Conservation (phyloP, 2,329 filamentous ascomycete genomes). For the Leptographium galeiforme region DNA sequence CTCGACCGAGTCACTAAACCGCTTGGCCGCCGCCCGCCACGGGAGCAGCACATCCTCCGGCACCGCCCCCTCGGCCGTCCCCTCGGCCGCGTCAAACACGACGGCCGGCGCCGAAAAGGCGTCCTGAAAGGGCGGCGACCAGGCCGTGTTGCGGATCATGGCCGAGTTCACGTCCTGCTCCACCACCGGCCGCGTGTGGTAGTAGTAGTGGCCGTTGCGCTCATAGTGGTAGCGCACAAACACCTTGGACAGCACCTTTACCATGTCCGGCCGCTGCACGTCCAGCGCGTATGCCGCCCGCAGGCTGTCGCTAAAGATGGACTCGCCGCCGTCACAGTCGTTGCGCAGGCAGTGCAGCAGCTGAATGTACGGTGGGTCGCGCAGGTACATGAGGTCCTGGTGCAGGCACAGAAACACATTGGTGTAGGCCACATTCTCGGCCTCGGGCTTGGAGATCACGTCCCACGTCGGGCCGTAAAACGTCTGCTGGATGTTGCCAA, state of each 20-base stretch:
- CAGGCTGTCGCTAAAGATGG: slow-evolving; percentile 70
- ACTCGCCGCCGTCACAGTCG: slow-evolving; percentile 65
- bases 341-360: slow-evolving; percentile 83
- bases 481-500: slow-evolving; percentile 70
- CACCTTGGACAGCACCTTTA: slow-evolving; percentile 49
- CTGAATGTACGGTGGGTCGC: slow-evolving; percentile 67
- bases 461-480: slow-evolving; percentile 91
- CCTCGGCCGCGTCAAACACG: slow-evolving; percentile 1
- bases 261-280: slow-evolving; percentile 30
- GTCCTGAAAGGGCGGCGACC: slow-evolving; percentile 70
- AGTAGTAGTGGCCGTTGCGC: slow-evolving; percentile 52
- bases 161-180: slow-evolving; percentile 13
- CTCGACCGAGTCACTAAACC: slow-evolving; percentile 49
- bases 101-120: slow-evolving; percentile 1
- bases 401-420: slow-evolving; percentile 71
- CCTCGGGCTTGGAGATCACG: slow-evolving; percentile 65
- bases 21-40: slow-evolving; percentile 26
- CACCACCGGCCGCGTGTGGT: slow-evolving; percentile 42
- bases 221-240: slow-evolving; percentile 52
- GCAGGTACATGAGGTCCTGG: slow-evolving; percentile 85
- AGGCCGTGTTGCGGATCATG: slow-evolving; percentile 30
- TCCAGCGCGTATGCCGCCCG: slow-evolving; percentile 34
- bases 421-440: slow-evolving; percentile 90
- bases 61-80: background rate
- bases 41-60: background rate